These are phyloP conservation scores for Lichtheimia ramosa DNA, from an alignment of 371 early-diverging fungal genomes.

Conservation along the genomic window DNA sequence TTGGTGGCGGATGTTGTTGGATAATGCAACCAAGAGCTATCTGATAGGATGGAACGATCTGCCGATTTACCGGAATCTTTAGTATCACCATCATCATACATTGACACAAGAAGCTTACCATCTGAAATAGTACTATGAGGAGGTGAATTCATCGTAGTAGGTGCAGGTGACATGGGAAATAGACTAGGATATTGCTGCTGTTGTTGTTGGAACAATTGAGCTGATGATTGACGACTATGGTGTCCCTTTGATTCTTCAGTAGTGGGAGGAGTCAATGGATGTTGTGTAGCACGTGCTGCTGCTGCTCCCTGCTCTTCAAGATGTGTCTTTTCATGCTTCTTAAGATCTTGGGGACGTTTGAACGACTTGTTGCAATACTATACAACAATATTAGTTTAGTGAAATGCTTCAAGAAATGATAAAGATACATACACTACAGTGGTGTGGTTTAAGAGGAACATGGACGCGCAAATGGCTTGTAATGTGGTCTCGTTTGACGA, in stretches of 20 bases:
- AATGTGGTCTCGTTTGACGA: constrained; percentile 91
- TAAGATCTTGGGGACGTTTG: constrained; percentile 88
- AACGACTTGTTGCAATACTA: constrained; percentile 76
- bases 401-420: neutral
- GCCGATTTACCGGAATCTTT: neutral
- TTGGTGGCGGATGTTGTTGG: neutral
- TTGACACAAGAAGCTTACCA: neutral
- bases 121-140: neutral
- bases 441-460: constrained; percentile 86
- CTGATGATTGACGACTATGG: neutral
- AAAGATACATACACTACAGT: constrained; percentile 59
- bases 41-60: neutral
- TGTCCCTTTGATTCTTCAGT: neutral
- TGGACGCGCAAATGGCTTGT: constrained; percentile 92
- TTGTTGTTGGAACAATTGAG: constrained; percentile 2
- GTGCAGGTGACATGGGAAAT: constrained; percentile 2
- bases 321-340: constrained; percentile 86
- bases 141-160: neutral
- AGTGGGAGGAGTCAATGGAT: neutral
- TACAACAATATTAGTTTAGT: neutral
- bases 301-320: constrained; percentile 36
- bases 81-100: too few relatives aligned
- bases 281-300: neutral
- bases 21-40: neutral
- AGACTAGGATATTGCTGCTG: constrained; percentile 1